Percentiles rank a stretch among this genome's conserved stretches.
phyloP scores from a whole-genome alignment of 192 early-diverging fungal genomes.

The Coemansia sp. region DNA sequence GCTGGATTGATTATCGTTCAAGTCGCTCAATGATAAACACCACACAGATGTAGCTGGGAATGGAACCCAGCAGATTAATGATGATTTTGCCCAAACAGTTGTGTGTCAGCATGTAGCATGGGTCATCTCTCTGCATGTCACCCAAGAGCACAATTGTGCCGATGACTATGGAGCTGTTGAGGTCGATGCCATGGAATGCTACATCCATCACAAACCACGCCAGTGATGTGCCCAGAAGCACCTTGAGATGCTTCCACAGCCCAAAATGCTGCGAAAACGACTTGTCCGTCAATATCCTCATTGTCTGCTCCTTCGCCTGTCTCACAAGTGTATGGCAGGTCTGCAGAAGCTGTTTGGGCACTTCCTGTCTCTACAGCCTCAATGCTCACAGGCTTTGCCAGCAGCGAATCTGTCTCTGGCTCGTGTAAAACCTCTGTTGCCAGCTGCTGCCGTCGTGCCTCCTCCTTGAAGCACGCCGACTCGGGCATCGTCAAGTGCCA shows the following conservation, averaged over 20 bases:
- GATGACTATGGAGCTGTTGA: slow-evolving; percentile 73
- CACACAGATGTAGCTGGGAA: slow-evolving; percentile 81
- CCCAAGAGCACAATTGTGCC: slow-evolving; percentile 62
- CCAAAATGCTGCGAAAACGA: slow-evolving; percentile 72
- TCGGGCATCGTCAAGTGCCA: slow-evolving; percentile 88
- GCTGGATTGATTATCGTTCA: slow-evolving; percentile 87
- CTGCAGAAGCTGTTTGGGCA: slow-evolving; percentile 28
- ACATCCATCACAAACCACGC: slow-evolving; percentile 76
- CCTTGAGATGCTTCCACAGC: slow-evolving; percentile 74
- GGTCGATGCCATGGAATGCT: slow-evolving; percentile 75
- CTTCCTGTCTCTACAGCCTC: background rate
- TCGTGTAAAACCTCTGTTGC: slow-evolving; percentile 16
- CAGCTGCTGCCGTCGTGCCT: background rate
- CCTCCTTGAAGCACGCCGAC: slow-evolving; percentile 72
- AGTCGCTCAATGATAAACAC: slow-evolving; percentile 81
- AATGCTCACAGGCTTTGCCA: slow-evolving; percentile 25
- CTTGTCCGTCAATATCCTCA: slow-evolving; percentile 1
- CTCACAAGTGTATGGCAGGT: slow-evolving; percentile 23
- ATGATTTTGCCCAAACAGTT: slow-evolving; percentile 67
- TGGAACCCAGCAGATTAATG: too few relatives aligned
- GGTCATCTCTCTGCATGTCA: slow-evolving; percentile 11
- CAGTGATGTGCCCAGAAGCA: slow-evolving; percentile 69
- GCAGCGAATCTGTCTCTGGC: slow-evolving; percentile 31
- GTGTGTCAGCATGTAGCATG: slow-evolving; percentile 53
- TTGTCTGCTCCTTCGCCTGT: background rate